Evolutionary conservation across 2,329 filamentous ascomycete genomes (phyloP).

Genomic region (Fusarium metavorans): DNA sequence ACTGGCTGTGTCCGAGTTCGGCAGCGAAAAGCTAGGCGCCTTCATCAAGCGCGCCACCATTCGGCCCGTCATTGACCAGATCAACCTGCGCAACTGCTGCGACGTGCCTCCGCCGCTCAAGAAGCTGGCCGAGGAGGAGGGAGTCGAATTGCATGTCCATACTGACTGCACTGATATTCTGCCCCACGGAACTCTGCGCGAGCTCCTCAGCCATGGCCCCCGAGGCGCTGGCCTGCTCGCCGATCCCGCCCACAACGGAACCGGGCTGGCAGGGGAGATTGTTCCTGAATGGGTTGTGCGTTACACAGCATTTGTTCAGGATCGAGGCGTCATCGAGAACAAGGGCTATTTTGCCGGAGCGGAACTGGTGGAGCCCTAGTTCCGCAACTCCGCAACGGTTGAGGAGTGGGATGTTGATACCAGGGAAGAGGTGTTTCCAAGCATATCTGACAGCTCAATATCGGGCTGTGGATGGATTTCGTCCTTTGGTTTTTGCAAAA

Average conservation of each 20-base stretch:
- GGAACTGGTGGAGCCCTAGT: slow-evolving; percentile 66
- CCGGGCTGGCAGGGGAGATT: slow-evolving; percentile 80
- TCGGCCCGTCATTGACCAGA: slow-evolving; percentile 89
- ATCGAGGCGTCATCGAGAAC: slow-evolving; percentile 96
- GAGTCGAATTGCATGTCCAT: slow-evolving; percentile 91
- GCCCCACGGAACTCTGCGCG: slow-evolving; percentile 84
- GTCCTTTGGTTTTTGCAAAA: slow-evolving; percentile 43
- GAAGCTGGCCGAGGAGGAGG: slow-evolving; percentile 82
- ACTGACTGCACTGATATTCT: slow-evolving; percentile 94
- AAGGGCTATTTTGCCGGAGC: slow-evolving; percentile 97
- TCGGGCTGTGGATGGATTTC: slow-evolving; percentile 29
- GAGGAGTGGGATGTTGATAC: background rate
- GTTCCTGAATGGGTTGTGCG: slow-evolving; percentile 95
- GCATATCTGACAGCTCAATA: slow-evolving; percentile 29
- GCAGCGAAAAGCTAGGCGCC: slow-evolving; percentile 81
- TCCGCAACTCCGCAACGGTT: background rate
- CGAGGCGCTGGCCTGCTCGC: slow-evolving; percentile 82
- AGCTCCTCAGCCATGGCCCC: slow-evolving; percentile 80
- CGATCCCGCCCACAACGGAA: slow-evolving; percentile 60
- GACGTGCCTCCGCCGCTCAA: slow-evolving; percentile 91
- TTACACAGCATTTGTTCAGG: slow-evolving; percentile 94
- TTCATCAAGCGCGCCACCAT: slow-evolving; percentile 80
- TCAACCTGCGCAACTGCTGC: slow-evolving; percentile 96
- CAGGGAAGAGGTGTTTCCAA: slow-evolving; percentile 9
- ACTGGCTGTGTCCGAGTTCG: slow-evolving; percentile 92